phyloP scores from a whole-genome alignment of 106 monocot genomes.

The Dioscorea alata region DNA sequence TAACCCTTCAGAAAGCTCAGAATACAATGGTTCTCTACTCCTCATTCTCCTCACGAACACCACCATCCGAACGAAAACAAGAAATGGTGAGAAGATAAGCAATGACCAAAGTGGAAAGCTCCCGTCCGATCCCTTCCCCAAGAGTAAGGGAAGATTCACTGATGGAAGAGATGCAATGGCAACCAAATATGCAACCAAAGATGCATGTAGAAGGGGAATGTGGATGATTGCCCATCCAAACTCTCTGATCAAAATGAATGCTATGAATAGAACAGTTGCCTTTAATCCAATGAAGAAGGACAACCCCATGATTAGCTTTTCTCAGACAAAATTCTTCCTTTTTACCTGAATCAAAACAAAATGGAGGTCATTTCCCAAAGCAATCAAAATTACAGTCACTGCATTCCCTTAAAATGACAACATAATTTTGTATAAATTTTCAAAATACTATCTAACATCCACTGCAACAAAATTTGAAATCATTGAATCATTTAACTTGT shows the following conservation, averaged over 20 bases:
- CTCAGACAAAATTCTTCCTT: neutral
- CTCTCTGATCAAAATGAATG: conserved; percentile 29
- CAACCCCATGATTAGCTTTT: conserved; percentile 39
- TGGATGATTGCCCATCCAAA: conserved; percentile 24
- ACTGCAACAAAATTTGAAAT: no score
- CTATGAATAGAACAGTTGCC: conserved; percentile 42
- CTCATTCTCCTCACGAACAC: conserved; percentile 57
- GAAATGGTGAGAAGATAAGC: conserved; percentile 63
- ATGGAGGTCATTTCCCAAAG: no score
- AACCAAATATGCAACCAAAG: conserved; percentile 58
- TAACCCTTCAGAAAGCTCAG: conserved; percentile 63
- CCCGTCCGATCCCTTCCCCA: conserved; percentile 79
- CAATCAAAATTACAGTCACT: no score
- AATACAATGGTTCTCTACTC: conserved; percentile 60
- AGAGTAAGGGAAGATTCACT: conserved; percentile 67
- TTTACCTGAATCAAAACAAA: conserved; percentile 8
- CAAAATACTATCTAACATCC: no score
- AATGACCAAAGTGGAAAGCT: conserved; percentile 77
- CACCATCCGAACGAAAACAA: conserved; percentile 49
- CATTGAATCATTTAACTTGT: no score
- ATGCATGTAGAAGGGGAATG: conserved; percentile 47
- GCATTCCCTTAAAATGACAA: no score
- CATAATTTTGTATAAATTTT: no score
- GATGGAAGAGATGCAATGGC: conserved; percentile 71
- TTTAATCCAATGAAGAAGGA: conserved; percentile 65